phyloP scores from a whole-genome alignment of 371 early-diverging fungal genomes.

The Saksenaea vasiformis region DNA sequence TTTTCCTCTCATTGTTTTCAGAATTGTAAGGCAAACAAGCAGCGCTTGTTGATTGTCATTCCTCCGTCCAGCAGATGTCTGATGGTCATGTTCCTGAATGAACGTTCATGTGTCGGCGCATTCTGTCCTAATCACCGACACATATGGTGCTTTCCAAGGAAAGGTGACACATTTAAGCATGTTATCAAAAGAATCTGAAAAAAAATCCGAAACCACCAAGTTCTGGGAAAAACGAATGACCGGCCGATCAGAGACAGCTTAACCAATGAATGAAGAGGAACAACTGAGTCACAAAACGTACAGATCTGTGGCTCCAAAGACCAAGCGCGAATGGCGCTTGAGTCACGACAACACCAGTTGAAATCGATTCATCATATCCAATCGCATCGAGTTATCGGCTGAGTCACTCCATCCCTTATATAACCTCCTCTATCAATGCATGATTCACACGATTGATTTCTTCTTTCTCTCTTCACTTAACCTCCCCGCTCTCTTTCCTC shows the following conservation, averaged over 20 bases:
- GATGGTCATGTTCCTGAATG: neutral
- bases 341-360: neutral
- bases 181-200: too few species aligned
- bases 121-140: too few species aligned
- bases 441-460: slow-evolving; percentile 6
- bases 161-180: too few species aligned
- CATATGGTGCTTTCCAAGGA: too few species aligned
- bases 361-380: neutral
- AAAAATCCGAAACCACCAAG: too few species aligned
- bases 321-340: neutral
- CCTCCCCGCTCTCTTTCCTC: neutral
- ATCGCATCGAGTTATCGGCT: neutral
- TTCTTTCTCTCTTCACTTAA: slow-evolving; percentile 4
- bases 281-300: slow-evolving; percentile 3
- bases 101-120: too few species aligned
- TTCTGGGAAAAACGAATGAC: neutral
- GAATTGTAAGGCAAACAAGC: too few species aligned
- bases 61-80: neutral
- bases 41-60: too few species aligned
- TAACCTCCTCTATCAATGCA: slow-evolving; percentile 5
- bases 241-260: neutral
- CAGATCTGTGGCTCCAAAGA: slow-evolving; percentile 3
- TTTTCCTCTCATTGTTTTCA: too few species aligned
- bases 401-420: neutral
- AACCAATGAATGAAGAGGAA: neutral